Conservation (phyloP, 2,329 filamentous ascomycete species). For the Xylaria sp. region DNA sequence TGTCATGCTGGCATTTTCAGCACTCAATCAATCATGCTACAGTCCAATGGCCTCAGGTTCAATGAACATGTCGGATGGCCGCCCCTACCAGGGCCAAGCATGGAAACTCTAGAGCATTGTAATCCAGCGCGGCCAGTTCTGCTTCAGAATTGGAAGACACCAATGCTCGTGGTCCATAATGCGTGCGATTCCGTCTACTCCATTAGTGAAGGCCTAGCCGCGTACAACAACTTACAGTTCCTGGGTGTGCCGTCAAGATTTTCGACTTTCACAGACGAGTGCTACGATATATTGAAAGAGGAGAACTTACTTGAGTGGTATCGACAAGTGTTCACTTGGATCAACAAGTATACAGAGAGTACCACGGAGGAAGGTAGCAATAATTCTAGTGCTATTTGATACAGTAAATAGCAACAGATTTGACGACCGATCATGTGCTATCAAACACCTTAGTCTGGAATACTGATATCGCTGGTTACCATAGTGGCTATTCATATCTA, state of each 20-base stretch:
- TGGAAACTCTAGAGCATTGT: slow-evolving; percentile 60
- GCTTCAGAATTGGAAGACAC: slow-evolving; percentile 68
- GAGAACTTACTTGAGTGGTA: slow-evolving; percentile 41
- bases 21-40: background rate
- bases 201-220: slow-evolving; percentile 46
- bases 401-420: background rate
- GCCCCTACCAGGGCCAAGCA: slow-evolving; percentile 17
- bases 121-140: slow-evolving; percentile 59
- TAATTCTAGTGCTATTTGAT: background rate
- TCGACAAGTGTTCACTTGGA: slow-evolving; percentile 41
- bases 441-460: background rate
- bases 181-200: slow-evolving; percentile 71
- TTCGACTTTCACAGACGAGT: slow-evolving; percentile 41
- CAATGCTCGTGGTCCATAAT: slow-evolving; percentile 78
- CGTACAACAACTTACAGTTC: slow-evolving; percentile 26
- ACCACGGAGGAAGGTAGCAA: background rate
- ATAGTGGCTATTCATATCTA: too few relatives aligned
- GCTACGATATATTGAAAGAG: slow-evolving; percentile 31
- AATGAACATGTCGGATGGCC: background rate
- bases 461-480: too few relatives aligned
- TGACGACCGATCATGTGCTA: background rate
- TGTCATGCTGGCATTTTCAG: background rate
- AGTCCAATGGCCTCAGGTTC: background rate
- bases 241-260: slow-evolving; percentile 40
- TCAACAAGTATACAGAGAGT: slow-evolving; percentile 26